A percentile compares a stretch with the other conserved stretches of the same genome.
phyloP scores from a whole-genome alignment of 2,329 filamentous ascomycete species.

The Fusarium guadeloupense region DNA sequence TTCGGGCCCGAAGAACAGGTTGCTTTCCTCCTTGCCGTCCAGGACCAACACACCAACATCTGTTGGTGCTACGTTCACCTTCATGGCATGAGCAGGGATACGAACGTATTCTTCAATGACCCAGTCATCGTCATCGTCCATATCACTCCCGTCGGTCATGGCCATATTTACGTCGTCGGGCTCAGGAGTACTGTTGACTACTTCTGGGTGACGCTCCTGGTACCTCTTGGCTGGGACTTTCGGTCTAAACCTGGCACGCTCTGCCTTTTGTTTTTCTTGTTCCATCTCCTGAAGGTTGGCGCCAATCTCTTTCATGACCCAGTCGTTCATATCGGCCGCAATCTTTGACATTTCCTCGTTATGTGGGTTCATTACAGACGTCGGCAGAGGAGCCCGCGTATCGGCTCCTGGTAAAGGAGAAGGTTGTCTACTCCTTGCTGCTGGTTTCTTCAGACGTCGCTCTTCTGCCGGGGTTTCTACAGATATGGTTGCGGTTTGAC shows the following conservation, averaged over 20 bases:
- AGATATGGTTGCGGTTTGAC: conserved; percentile 4
- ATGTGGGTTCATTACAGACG: conserved; percentile 48
- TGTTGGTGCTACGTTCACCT: conserved; percentile 56
- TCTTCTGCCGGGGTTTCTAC: conserved; percentile 26
- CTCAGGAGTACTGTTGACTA: conserved; percentile 9
- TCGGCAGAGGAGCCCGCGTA: conserved; percentile 45
- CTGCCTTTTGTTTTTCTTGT: conserved; percentile 49
- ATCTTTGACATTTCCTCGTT: conserved; percentile 60
- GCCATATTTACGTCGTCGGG: conserved; percentile 46
- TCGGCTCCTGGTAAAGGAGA: conserved; percentile 34
- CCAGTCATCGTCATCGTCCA: conserved; percentile 64
- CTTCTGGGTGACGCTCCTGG: conserved; percentile 63
- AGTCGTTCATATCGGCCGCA: conserved; percentile 65
- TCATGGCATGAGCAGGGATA: conserved; percentile 62
- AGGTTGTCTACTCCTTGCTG: conserved; percentile 41
- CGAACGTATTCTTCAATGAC: conserved; percentile 72
- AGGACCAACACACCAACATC: conserved; percentile 66
- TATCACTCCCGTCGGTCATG: conserved; percentile 54
- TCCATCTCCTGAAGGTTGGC: conserved; percentile 61
- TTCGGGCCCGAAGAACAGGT: conserved; percentile 68
- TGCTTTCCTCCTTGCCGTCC: conserved; percentile 65
- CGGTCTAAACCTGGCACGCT: conserved; percentile 60
- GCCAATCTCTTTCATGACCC: conserved; percentile 67
- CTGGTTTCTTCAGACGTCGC: conserved; percentile 49
- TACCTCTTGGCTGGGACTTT: conserved; percentile 65